Conservation (phyloP, 495 filamentous ascomycete genomes). For the Hyaloscypha bicolor region DNA sequence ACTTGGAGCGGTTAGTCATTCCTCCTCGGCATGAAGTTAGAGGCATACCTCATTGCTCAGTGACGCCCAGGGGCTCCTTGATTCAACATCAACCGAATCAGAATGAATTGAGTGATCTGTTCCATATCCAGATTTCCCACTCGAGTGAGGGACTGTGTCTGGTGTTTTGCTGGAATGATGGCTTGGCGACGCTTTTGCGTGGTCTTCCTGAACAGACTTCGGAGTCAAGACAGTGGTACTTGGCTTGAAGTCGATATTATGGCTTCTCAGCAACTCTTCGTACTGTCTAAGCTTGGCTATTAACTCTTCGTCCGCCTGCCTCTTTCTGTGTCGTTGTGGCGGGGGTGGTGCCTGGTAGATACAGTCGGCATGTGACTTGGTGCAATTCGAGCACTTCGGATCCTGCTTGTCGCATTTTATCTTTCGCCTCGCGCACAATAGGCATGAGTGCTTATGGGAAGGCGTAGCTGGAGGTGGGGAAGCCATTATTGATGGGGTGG, state of each 20-base stretch:
- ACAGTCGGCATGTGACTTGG: constrained; percentile 1
- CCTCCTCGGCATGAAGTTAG: not conserved
- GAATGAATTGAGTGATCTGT: not conserved
- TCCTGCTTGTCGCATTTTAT: constrained; percentile 9
- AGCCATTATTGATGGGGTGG: not conserved
- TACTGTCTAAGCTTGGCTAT: not conserved
- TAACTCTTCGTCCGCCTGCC: not conserved
- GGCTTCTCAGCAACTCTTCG: not conserved
- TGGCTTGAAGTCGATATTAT: not conserved
- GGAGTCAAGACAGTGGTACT: not conserved
- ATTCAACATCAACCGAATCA: not conserved
- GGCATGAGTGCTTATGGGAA: constrained; percentile 4
- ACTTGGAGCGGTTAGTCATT: not conserved
- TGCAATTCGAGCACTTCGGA: constrained; percentile 1
- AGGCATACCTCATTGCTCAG: not conserved
- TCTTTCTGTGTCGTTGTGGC: not conserved
- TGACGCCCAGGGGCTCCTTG: not conserved
- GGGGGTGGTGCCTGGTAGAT: constrained; percentile 5
- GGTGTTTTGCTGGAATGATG: not conserved
- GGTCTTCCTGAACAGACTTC: not conserved
- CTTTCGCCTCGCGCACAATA: not conserved
- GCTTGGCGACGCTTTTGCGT: not conserved
- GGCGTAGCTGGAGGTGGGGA: not conserved
- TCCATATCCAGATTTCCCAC: not conserved
- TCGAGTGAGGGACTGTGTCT: not conserved